Conservation (phyloP, 306 rosid genomes). For the Quercus rubra region DNA sequence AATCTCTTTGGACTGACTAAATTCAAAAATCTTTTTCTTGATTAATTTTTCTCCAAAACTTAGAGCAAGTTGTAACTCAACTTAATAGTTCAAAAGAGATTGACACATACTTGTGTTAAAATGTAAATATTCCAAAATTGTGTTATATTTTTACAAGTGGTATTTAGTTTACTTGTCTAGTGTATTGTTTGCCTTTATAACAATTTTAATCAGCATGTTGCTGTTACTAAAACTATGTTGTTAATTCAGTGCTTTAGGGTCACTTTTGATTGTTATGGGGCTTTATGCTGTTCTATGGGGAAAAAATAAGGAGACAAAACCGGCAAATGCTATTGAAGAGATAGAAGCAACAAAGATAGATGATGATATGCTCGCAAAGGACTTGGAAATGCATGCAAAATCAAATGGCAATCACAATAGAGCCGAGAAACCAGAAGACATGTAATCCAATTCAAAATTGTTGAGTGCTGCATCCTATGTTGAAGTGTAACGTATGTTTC, state of each 20-base stretch:
- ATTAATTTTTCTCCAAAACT: no score
- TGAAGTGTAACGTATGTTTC: background rate
- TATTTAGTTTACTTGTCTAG: no score
- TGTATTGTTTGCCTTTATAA: no score
- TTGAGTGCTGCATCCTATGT: background rate
- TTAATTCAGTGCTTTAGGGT: conserved; percentile 50
- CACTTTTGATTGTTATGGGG: conserved; percentile 53
- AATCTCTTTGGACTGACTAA: background rate
- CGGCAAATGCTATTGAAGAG: background rate
- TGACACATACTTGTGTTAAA: no score
- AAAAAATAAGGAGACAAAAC: conserved; percentile 50
- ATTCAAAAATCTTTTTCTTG: background rate
- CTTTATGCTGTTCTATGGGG: conserved; percentile 84
- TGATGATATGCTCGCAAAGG: conserved; percentile 8
- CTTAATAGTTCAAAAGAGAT: no score
- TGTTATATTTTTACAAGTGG: no score
- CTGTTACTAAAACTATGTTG: background rate
- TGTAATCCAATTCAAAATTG: background rate
- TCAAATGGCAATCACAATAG: conserved; percentile 16
- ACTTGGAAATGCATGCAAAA: conserved; percentile 29
- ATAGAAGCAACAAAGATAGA: conserved; percentile 7
- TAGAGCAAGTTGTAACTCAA: no score
- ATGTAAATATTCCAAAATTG: no score
- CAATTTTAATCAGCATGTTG: background rate
- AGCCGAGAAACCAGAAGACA: background rate